Percentiles rank a stretch among this genome's conserved stretches.
Evolutionary conservation across 1,139 yeast species (phyloP).

Genomic region (Sugiyamaella novakii): DNA sequence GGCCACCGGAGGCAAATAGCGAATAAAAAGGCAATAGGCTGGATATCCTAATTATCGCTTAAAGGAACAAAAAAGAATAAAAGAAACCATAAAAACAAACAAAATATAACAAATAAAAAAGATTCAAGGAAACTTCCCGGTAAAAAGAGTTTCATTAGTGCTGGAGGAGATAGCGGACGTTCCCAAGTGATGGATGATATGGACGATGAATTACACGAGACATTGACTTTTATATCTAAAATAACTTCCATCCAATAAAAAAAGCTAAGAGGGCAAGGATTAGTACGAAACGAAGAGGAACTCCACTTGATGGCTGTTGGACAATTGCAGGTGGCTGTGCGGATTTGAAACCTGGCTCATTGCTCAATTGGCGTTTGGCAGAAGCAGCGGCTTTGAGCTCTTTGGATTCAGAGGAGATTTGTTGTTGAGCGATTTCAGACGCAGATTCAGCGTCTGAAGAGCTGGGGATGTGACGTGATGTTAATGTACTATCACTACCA

Average conservation of each 20-base stretch:
- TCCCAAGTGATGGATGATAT: background rate
- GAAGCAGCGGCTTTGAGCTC: slow-evolving; percentile 26
- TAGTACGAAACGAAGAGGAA: slow-evolving; percentile 56
- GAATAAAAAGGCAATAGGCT: background rate
- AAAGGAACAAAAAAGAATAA: background rate
- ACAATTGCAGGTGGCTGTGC: slow-evolving; percentile 29
- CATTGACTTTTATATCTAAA: slow-evolving; percentile 10
- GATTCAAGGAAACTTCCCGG: slow-evolving; percentile 16
- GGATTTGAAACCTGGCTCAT: slow-evolving; percentile 25
- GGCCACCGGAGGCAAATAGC: background rate
- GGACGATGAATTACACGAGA: background rate
- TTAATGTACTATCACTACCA: slow-evolving; percentile 5
- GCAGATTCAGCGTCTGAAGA: slow-evolving; percentile 17
- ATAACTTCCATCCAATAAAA: slow-evolving; percentile 60
- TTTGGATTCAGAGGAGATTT: slow-evolving; percentile 30
- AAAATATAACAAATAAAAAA: slow-evolving; percentile 5
- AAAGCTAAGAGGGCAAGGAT: slow-evolving; percentile 58
- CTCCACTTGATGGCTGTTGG: slow-evolving; percentile 42
- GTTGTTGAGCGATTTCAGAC: slow-evolving; percentile 29
- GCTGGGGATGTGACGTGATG: slow-evolving; percentile 6
- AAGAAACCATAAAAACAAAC: slow-evolving; percentile 3
- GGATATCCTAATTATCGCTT: no score
- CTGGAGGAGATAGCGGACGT: no score
- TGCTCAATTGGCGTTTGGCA: slow-evolving; percentile 7
- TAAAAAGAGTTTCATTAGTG: no score